A percentile compares a stretch with the other conserved stretches of the same genome.
Conservation (phyloP, 352 stramenopile species). For the Pythium dissotocum region DNA sequence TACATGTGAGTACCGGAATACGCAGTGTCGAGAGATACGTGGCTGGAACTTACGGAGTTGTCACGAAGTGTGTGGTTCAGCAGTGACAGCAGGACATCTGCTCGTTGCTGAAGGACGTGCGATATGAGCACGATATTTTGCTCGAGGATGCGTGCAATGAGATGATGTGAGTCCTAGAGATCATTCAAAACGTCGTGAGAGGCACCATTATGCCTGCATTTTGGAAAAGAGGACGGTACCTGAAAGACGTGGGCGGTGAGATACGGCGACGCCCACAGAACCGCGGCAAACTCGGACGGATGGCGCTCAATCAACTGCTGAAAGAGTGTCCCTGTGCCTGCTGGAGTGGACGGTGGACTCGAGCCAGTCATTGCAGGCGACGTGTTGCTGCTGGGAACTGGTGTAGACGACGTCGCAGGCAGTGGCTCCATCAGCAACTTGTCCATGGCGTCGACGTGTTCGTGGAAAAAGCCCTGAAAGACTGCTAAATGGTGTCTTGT, state of each 20-base stretch:
- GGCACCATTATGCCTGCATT: neutral
- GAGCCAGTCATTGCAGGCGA: neutral
- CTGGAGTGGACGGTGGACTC: neutral
- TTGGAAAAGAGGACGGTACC: conserved; percentile 25
- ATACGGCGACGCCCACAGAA: conserved; percentile 64
- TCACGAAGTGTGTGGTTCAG: conserved; percentile 66
- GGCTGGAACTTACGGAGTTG: conserved; percentile 39
- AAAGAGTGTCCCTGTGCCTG: conserved; percentile 33
- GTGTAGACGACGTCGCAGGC: neutral
- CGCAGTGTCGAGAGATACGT: neutral
- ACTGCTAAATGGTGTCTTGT: conserved; percentile 29
- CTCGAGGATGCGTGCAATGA: conserved; percentile 69
- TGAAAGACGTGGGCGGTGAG: conserved; percentile 73
- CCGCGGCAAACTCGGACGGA: conserved; percentile 45
- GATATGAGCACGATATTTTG: conserved; percentile 74
- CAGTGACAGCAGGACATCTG: conserved; percentile 53
- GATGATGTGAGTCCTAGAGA: conserved; percentile 44
- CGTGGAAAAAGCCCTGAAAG: conserved; percentile 47
- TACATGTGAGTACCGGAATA: neutral
- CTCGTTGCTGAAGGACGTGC: conserved; percentile 49
- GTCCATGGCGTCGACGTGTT: conserved; percentile 53
- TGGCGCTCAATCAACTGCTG: conserved; percentile 66
- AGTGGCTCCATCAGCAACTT: conserved; percentile 38
- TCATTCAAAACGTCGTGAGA: neutral
- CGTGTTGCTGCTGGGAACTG: neutral